Percentiles rank a stretch among this genome's conserved stretches.
Evolutionary conservation across 2,329 filamentous ascomycete genomes (phyloP).

Genomic region (Fusarium verticillioides): DNA sequence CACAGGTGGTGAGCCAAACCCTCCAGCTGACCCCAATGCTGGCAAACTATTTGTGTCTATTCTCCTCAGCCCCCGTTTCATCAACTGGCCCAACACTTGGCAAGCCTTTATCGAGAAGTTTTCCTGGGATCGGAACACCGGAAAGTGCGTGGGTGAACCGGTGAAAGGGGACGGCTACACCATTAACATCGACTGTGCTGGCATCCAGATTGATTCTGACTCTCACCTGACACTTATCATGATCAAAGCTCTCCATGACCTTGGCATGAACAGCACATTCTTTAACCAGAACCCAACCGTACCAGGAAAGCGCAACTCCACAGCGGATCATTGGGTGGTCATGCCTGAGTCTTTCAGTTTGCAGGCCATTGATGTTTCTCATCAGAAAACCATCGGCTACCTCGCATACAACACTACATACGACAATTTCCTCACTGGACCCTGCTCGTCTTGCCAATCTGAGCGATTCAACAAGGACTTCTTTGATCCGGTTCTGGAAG

Average conservation of each 20-base stretch:
- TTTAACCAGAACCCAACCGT: constrained; percentile 55
- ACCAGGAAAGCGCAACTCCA: constrained; percentile 46
- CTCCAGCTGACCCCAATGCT: constrained; percentile 45
- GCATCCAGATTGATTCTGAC: constrained; percentile 52
- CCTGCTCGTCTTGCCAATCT: constrained; percentile 52
- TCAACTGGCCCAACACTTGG: constrained; percentile 55
- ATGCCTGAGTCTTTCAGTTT: constrained; percentile 54
- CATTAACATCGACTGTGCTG: constrained; percentile 52
- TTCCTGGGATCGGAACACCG: constrained; percentile 53
- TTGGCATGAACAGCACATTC: constrained; percentile 53
- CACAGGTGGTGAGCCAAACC: constrained; percentile 45
- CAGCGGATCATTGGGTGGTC: constrained; percentile 51
- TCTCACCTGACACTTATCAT: constrained; percentile 54
- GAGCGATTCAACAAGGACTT: constrained; percentile 51
- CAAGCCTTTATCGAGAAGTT: constrained; percentile 54
- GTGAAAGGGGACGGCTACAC: constrained; percentile 51
- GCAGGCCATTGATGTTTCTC: constrained; percentile 49
- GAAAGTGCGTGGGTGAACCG: constrained; percentile 48
- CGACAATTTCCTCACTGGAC: constrained; percentile 51
- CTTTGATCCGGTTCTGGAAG: constrained; percentile 52
- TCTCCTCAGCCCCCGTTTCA: constrained; percentile 52
- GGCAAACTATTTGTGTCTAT: constrained; percentile 49
- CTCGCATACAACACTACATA: constrained; percentile 53
- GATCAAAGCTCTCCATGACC: constrained; percentile 53
- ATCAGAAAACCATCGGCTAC: constrained; percentile 49